These are phyloP conservation scores for Suillus discolor DNA, from an alignment of 768 basidiomycete genomes.

Conservation along the genomic window DNA sequence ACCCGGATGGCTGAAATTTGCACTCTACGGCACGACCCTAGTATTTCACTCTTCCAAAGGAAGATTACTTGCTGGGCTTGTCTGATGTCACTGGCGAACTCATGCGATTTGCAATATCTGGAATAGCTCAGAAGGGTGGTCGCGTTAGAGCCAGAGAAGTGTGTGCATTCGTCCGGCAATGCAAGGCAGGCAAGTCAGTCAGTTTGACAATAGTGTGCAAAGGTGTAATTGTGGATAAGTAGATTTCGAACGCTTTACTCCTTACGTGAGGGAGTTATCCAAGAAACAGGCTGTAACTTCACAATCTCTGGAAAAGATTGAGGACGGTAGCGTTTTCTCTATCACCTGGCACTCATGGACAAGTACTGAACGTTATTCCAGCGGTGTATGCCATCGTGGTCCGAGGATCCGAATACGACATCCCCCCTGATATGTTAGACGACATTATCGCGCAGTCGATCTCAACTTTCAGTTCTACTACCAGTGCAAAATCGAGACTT, in stretches of 20 bases:
- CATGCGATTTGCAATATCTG: constrained; percentile 93
- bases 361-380: constrained; percentile 29
- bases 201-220: neutral
- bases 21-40: constrained; percentile 33
- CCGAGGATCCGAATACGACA: constrained; percentile 72
- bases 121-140: constrained; percentile 68
- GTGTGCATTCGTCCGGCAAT: constrained; percentile 71
- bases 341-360: constrained; percentile 1
- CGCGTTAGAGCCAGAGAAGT: constrained; percentile 62
- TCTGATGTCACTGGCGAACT: constrained; percentile 96
- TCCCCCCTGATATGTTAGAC: constrained; percentile 67
- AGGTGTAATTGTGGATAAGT: constrained; percentile 9
- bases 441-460: constrained; percentile 62
- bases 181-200: constrained; percentile 61
- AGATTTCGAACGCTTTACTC: constrained; percentile 82
- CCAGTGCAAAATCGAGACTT: constrained; percentile 19
- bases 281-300: constrained; percentile 89
- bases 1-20: constrained; percentile 3
- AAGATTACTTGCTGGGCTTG: constrained; percentile 90
- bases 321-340: constrained; percentile 64
- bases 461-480: constrained; percentile 28
- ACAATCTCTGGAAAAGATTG: constrained; percentile 92
- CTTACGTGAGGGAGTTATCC: constrained; percentile 67
- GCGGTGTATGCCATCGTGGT: constrained; percentile 75
- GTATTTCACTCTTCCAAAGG: constrained; percentile 75